phyloP scores from a whole-genome alignment of 495 filamentous ascomycete species.

The Trichoderma orchidacearum region DNA sequence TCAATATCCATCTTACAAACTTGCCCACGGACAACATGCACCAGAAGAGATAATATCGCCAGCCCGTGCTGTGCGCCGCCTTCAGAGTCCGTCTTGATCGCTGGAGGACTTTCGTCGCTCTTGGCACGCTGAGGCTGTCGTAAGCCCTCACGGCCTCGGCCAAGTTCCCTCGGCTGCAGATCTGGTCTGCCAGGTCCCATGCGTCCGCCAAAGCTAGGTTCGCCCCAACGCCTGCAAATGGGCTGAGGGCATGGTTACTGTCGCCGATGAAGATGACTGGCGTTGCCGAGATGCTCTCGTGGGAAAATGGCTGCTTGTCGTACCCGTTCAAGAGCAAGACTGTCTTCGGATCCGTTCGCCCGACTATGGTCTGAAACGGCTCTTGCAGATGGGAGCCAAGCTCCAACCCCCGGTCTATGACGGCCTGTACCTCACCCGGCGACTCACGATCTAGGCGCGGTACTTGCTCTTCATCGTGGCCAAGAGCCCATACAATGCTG shows the following conservation, averaged over 20 bases:
- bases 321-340: conserved; percentile 13
- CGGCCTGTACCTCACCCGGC: neutral
- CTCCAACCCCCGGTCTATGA: conserved; percentile 13
- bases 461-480: conserved; percentile 9
- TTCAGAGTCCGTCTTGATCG: conserved; percentile 6
- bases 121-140: conserved; percentile 14
- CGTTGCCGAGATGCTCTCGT: conserved; percentile 6
- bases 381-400: conserved; percentile 13
- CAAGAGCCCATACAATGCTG: conserved; percentile 17
- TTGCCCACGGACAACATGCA: neutral
- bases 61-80: conserved; percentile 7
- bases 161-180: conserved; percentile 9
- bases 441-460: neutral
- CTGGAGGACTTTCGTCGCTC: conserved; percentile 5
- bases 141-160: conserved; percentile 12
- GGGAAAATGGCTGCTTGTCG: conserved; percentile 23
- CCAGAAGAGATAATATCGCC: neutral
- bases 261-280: conserved; percentile 27
- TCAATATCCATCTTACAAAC: neutral
- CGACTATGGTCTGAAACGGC: conserved; percentile 17
- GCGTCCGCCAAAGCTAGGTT: conserved; percentile 27
- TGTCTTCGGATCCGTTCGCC: conserved; percentile 15
- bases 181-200: conserved; percentile 21
- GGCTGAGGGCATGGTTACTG: conserved; percentile 27
- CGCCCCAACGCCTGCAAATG: conserved; percentile 29